Evolutionary conservation across 306 rosid genomes (phyloP), one percentile per base, ranked within the genome.

Genomic region (Cicer bijugum): DNA sequence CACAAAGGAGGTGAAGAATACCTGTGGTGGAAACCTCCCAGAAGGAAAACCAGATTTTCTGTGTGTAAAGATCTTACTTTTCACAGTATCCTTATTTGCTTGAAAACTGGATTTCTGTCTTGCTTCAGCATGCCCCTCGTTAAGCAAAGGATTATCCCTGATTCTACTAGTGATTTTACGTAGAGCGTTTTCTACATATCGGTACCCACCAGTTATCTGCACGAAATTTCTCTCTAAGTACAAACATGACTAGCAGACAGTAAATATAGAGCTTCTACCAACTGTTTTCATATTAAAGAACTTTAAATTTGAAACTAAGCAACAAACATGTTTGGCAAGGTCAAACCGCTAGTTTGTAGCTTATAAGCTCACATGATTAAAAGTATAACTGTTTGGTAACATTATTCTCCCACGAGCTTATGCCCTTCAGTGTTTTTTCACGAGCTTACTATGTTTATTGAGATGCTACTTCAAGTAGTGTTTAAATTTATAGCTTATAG

Each of bases 191-290:
- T 78, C 78, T 60, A 88, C 92, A 60, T 75, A 82, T 75, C n/a
- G 56, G 74, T 80, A 80, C 65, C 69, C 84, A 59, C 92, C 90
- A 55, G 82, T 80, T 15, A 88, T 88, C 90, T 88, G 90, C 85
- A 75, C 35, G 45, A 65, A 78, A 77, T 44, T 15, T 23, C 75
- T 58, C 69, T 81, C 67, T 71, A 60, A 68, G 45, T 50, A 69
- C 71, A 56, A 74, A 75, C 62, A 71, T 62, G 63, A 74, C 65
- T 5, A 56, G 75, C 15, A 67, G 44, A 62, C 28, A 33, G 44
- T 60, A 68, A 72, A 6, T 37, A 46, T 42, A 58, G 56, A 56
- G 42, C 65, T 72, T 44, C 48, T 60, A 55, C 37, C 28, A 55
- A 51, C 59, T 51, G 11, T 75, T 58, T 50, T 51, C 12, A 61